Conservation (phyloP, 371 early-diverging fungal genomes). For the Batkoa obscura region DNA sequence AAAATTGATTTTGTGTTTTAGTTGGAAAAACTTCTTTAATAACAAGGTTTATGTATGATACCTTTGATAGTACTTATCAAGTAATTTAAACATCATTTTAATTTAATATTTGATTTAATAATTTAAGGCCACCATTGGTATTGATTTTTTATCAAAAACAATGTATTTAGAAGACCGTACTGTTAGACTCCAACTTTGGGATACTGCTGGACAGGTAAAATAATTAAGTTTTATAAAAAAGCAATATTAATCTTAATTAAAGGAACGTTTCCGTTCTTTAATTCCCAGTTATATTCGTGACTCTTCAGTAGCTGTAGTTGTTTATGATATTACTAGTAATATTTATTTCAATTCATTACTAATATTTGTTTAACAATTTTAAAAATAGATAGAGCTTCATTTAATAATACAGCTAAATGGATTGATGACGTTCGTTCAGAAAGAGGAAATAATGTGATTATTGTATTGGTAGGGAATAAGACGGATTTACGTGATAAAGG, state of each 20-base stretch:
- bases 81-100: conserved; percentile 17
- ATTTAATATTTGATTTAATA: not conserved
- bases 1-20: conserved; percentile 12
- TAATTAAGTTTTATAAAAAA: not conserved
- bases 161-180: conserved; percentile 94
- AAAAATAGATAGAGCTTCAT: conserved; percentile 63
- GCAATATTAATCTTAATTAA: conserved; percentile 1
- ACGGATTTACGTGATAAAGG: conserved; percentile 88
- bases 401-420: conserved; percentile 93
- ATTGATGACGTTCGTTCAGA: conserved; percentile 95
- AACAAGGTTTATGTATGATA: conserved; percentile 97
- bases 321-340: conserved; percentile 88
- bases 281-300: conserved; percentile 98
- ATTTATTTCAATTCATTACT: not conserved
- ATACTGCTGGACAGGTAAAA: conserved; percentile 96
- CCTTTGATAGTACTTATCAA: conserved; percentile 92
- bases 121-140: conserved; percentile 94
- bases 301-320: conserved; percentile 95
- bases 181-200: conserved; percentile 98
- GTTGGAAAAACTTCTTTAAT: conserved; percentile 99
- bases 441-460: conserved; percentile 90
- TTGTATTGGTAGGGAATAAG: conserved; percentile 99
- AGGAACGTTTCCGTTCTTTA: conserved; percentile 87
- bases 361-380: not conserved
- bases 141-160: conserved; percentile 98